phyloP scores from a whole-genome alignment of 176 grass and related monocot genomes.

The Aegilops speltoides region DNA sequence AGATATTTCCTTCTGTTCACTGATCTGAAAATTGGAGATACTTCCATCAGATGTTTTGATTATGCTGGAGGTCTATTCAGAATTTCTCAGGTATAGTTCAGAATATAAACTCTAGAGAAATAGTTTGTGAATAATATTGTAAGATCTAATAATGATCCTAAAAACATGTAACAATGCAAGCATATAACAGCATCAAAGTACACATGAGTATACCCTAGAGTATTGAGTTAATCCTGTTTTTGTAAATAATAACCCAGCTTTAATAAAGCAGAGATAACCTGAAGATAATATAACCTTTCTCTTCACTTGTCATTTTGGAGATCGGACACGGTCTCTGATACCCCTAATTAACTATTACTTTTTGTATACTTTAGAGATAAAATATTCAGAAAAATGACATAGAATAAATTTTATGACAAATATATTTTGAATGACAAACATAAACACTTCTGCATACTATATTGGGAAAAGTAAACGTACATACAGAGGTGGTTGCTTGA shows the following conservation, averaged over 20 bases:
- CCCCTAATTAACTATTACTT: not conserved
- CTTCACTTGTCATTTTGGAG: not conserved
- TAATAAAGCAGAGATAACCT: slow-evolving; percentile 6
- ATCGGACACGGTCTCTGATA: not conserved
- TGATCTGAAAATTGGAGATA: slow-evolving; percentile 63
- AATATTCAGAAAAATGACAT: too few relatives aligned
- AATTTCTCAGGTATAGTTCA: slow-evolving; percentile 8
- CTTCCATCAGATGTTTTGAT: slow-evolving; percentile 25
- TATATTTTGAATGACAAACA: not conserved
- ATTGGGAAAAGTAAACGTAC: not conserved
- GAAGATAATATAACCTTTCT: not conserved
- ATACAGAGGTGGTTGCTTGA: not conserved
- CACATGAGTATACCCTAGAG: not conserved
- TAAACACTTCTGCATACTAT: slow-evolving; percentile 5
- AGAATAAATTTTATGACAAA: not conserved
- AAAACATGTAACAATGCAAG: slow-evolving; percentile 2
- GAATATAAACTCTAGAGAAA: not conserved
- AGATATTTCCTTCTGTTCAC: slow-evolving; percentile 63
- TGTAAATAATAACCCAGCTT: not conserved
- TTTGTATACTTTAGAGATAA: not conserved
- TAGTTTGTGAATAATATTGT: not conserved
- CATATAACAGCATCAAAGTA: slow-evolving; percentile 5
- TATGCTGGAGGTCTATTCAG: slow-evolving; percentile 17
- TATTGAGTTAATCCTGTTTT: slow-evolving; percentile 6
- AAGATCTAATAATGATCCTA: not conserved